These are phyloP conservation scores for Aciculosporium take DNA, from an alignment of 2,329 filamentous ascomycete genomes.

Conservation along the genomic window DNA sequence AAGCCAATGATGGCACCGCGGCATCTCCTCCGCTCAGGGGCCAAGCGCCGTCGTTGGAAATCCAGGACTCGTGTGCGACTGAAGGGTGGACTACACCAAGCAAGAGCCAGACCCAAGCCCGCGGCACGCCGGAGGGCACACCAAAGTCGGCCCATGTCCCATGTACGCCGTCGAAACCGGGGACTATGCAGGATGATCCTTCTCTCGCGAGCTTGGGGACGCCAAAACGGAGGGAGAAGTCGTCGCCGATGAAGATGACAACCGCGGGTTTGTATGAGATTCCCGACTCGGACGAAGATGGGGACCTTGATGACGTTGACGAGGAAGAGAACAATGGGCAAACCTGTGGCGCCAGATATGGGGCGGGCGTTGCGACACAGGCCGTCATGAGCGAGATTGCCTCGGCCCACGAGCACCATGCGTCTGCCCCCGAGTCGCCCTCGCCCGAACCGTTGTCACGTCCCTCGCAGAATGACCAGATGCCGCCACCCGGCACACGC, in stretches of 20 bases:
- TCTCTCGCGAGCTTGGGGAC: conserved; percentile 12
- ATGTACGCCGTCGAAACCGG: neutral
- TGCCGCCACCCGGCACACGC: conserved; percentile 1
- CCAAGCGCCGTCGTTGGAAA: conserved; percentile 19
- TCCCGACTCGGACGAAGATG: conserved; percentile 29
- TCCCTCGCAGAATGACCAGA: no score
- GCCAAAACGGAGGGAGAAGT: conserved; percentile 7
- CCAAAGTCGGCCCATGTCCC: neutral
- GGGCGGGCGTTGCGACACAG: conserved; percentile 21
- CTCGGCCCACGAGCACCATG: conserved; percentile 11
- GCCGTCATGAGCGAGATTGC: conserved; percentile 19
- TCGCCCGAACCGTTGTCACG: neutral
- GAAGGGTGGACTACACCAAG: conserved; percentile 17
- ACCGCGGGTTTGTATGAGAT: conserved; percentile 21
- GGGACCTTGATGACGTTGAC: neutral
- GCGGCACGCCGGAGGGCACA: neutral
- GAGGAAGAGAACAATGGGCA: neutral
- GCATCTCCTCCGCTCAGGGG: conserved; percentile 10
- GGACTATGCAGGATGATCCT: neutral
- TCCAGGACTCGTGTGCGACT: conserved; percentile 32
- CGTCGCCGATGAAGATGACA: conserved; percentile 5
- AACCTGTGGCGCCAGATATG: conserved; percentile 9
- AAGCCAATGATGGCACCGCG: conserved; percentile 10
- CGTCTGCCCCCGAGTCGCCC: neutral
- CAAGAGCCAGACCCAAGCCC: conserved; percentile 11